Base-by-base conservation (phyloP, 78 protist species). In the Diacronema lutheri region DNA sequence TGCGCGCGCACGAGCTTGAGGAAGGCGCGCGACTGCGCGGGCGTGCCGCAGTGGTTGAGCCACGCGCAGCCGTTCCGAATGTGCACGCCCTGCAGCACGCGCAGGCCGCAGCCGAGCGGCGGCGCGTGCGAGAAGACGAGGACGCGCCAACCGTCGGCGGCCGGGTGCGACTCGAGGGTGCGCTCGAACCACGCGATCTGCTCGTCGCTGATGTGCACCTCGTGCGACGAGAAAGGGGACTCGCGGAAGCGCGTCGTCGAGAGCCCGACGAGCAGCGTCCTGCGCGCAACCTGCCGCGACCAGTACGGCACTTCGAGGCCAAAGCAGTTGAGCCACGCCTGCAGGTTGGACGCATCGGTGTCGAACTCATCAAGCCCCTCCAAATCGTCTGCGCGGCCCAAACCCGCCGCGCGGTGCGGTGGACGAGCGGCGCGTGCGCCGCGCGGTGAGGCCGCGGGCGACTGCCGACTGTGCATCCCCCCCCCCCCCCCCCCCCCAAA, bases 331-430 rank as follows among this genome's bases (percentile, higher is more conserved):
- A 16, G 31, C n/a, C 11, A 78, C 19, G 41, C 84, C 84, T 78
- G 20, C 23, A 78, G 84, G 69, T 78, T 78, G 41, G 29, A 69
- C 37, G 11, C 72, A 31, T 78, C 84, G 19, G 84, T 58, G 16
- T n/a, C 46, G 60, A 78, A 78, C 84, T 78, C 84, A 56, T 78
- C 84, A 21, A 78, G 38, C 44, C 84, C 84, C 84, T 78, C 84
- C 33, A 78, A 71, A 46, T 78, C 84, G 55, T 78, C 50, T 44
- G 50, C 50, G 50, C 16, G 50, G 50, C 50, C 16, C 50, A 44
- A 7, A 7, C 50, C 16, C n/a, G n/a, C n/a, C n/a, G n/a, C n/a
- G n/a, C n/a, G n/a, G n/a, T n/a, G n/a, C n/a, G n/a, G n/a, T n/a
- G n/a, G n/a, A n/a, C n/a, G n/a, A n/a, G n/a, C n/a, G n/a, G n/a